Conservation (phyloP, 768 basidiomycete genomes). For the Rossbeevera mucosa region DNA sequence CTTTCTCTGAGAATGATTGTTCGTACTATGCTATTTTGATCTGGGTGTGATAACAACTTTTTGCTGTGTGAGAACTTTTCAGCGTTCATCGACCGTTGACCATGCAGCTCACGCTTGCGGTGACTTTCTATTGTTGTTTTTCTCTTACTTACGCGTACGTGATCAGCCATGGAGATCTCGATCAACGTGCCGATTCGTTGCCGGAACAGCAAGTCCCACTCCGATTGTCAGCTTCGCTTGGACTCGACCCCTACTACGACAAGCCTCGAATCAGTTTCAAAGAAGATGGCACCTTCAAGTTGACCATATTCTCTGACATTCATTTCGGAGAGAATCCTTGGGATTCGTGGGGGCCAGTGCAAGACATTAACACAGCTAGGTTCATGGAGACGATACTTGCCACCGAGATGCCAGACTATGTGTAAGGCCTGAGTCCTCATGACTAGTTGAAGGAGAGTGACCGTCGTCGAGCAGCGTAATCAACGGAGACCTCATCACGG, state of each 20-base stretch:
- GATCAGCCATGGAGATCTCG: slow-evolving; percentile 6
- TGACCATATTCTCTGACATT: slow-evolving; percentile 70
- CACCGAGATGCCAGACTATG: slow-evolving; percentile 64
- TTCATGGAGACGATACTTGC: slow-evolving; percentile 55
- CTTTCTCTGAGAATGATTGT: background rate
- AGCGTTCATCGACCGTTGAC: background rate
- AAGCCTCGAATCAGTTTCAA: slow-evolving; percentile 54
- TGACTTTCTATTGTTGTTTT: slow-evolving; percentile 2
- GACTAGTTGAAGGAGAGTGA: background rate
- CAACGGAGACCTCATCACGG: slow-evolving; percentile 73
- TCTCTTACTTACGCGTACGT: slow-evolving; percentile 11
- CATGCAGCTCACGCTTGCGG: slow-evolving; percentile 3
- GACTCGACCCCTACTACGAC: slow-evolving; percentile 39
- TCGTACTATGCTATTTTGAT: too few relatives aligned
- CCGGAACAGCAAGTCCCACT: slow-evolving; percentile 1
- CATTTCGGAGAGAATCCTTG: slow-evolving; percentile 76
- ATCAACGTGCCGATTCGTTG: background rate
- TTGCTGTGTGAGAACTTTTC: background rate
- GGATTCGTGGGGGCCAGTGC: slow-evolving; percentile 61
- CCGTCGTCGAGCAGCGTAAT: slow-evolving; percentile 43
- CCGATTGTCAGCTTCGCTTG: background rate
- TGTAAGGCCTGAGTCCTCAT: slow-evolving; percentile 38
- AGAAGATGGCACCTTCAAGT: slow-evolving; percentile 59
- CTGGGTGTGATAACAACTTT: too few relatives aligned
- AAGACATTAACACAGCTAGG: slow-evolving; percentile 58